phyloP scores from a whole-genome alignment of 1,139 yeast species.

The Blastobotrys serpentis region DNA sequence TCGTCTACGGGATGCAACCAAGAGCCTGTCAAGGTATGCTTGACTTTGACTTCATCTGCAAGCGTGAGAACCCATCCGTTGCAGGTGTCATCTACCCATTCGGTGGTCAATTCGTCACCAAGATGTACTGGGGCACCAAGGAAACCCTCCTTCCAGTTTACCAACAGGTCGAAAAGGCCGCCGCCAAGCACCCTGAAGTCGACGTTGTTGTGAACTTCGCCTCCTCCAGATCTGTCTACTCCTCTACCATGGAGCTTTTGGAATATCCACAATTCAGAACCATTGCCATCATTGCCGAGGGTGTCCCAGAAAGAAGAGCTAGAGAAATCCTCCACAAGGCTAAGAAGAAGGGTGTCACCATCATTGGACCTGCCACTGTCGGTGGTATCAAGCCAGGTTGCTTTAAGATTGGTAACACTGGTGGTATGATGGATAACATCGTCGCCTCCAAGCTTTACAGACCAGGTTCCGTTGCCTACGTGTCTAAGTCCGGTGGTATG shows the following conservation, averaged over 20 bases:
- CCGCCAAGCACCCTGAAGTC: slow-evolving; percentile 47
- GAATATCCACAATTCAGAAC: slow-evolving; percentile 48
- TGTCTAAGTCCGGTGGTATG: slow-evolving; percentile 51
- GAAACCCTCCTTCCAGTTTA: slow-evolving; percentile 48
- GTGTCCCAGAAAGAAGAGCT: slow-evolving; percentile 51
- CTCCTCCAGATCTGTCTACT: slow-evolving; percentile 47
- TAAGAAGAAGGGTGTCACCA: slow-evolving; percentile 46
- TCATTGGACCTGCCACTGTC: slow-evolving; percentile 50
- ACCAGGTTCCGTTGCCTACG: slow-evolving; percentile 50
- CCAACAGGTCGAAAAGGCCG: slow-evolving; percentile 45
- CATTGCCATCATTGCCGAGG: slow-evolving; percentile 50
- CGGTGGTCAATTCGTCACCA: slow-evolving; percentile 47
- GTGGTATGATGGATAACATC: slow-evolving; percentile 52
- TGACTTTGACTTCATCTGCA: slow-evolving; percentile 48
- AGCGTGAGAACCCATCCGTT: slow-evolving; percentile 48
- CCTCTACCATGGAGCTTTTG: slow-evolving; percentile 48
- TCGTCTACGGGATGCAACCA: slow-evolving; percentile 46
- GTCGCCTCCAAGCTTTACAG: slow-evolving; percentile 50
- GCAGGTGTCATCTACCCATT: slow-evolving; percentile 50
- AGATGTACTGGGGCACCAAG: slow-evolving; percentile 52
- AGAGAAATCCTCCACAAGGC: slow-evolving; percentile 48
- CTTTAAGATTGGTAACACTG: slow-evolving; percentile 51
- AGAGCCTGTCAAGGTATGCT: slow-evolving; percentile 52
- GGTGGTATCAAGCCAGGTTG: slow-evolving; percentile 52
- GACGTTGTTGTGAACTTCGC: slow-evolving; percentile 51